Conservation (phyloP, 768 basidiomycete genomes). For the Tricholoma sp. region DNA sequence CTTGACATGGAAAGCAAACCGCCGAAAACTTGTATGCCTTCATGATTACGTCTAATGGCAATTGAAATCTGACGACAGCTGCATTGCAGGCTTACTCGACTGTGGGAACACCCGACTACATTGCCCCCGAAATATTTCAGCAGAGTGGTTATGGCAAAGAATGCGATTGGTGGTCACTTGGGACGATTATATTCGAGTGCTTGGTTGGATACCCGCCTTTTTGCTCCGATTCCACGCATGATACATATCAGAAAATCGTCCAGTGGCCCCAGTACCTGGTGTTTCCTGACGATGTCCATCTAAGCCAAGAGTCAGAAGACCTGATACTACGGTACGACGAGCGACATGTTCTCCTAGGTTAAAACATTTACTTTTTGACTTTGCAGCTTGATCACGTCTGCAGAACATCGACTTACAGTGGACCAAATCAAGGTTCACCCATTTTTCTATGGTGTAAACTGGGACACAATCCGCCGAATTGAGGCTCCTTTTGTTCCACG, state of each 20-base stretch:
- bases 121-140: constrained; percentile 94
- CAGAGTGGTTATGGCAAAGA: constrained; percentile 98
- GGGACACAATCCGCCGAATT: constrained; percentile 81
- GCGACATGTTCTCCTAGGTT: background rate
- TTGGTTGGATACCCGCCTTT: constrained; percentile 96
- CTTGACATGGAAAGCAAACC: constrained; percentile 98
- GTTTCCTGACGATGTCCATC: constrained; percentile 93
- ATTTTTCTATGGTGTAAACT: constrained; percentile 96
- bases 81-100: constrained; percentile 85
- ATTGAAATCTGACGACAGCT: background rate
- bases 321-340: constrained; percentile 67
- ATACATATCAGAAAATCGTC: constrained; percentile 97
- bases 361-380: background rate
- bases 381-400: constrained; percentile 73
- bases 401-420: constrained; percentile 70
- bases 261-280: constrained; percentile 84
- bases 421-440: constrained; percentile 90
- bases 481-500: constrained; percentile 97
- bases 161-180: constrained; percentile 99
- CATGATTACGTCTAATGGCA: background rate
- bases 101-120: constrained; percentile 95
- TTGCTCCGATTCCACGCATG: constrained; percentile 92
- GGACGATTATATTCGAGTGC: constrained; percentile 98
- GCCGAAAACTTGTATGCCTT: constrained; percentile 79
- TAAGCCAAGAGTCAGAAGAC: constrained; percentile 89